Conservation (phyloP, 768 basidiomycete species). For the Tephrocybe rancida region DNA sequence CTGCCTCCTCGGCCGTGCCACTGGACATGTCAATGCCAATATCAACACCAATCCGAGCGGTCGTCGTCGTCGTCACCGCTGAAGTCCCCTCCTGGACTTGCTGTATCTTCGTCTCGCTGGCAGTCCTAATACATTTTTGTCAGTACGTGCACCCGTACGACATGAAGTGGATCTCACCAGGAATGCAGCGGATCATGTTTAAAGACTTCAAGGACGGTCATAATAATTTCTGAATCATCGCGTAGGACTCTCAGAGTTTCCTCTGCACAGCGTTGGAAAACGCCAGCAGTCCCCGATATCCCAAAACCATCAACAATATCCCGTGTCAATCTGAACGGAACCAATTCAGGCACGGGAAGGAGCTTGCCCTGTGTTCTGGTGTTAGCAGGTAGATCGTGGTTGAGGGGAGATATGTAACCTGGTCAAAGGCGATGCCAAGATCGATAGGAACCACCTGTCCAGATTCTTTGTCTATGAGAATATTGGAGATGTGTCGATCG, state of each 20-base stretch:
- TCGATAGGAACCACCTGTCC: slow-evolving; percentile 97
- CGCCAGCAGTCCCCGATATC: slow-evolving; percentile 85
- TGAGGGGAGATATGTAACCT: slow-evolving; percentile 47
- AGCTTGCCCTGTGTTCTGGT: slow-evolving; percentile 71
- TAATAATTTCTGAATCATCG: slow-evolving; percentile 81
- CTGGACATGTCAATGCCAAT: slow-evolving; percentile 66
- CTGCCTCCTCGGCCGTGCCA: slow-evolving; percentile 78
- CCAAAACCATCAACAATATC: slow-evolving; percentile 97
- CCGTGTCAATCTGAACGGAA: slow-evolving; percentile 93
- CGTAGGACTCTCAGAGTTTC: slow-evolving; percentile 92
- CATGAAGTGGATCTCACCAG: slow-evolving; percentile 53
- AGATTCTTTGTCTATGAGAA: slow-evolving; percentile 78
- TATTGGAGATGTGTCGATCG: slow-evolving; percentile 91
- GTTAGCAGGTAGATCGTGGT: slow-evolving; percentile 1
- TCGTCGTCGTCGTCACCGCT: slow-evolving; percentile 27
- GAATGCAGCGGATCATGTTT: slow-evolving; percentile 93
- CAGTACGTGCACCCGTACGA: background rate
- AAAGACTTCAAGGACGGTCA: slow-evolving; percentile 97
- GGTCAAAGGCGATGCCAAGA: slow-evolving; percentile 95
- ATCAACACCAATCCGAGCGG: slow-evolving; percentile 36
- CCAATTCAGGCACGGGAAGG: slow-evolving; percentile 78
- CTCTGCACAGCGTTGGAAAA: slow-evolving; percentile 94
- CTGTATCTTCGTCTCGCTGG: slow-evolving; percentile 74
- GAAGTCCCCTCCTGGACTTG: slow-evolving; percentile 52
- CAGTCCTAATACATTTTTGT: slow-evolving; percentile 53